Evolutionary conservation across 78 protist genomes (phyloP), one percentile per base, ranked within the genome.

Genomic region (Dictyostelium purpureum): DNA sequence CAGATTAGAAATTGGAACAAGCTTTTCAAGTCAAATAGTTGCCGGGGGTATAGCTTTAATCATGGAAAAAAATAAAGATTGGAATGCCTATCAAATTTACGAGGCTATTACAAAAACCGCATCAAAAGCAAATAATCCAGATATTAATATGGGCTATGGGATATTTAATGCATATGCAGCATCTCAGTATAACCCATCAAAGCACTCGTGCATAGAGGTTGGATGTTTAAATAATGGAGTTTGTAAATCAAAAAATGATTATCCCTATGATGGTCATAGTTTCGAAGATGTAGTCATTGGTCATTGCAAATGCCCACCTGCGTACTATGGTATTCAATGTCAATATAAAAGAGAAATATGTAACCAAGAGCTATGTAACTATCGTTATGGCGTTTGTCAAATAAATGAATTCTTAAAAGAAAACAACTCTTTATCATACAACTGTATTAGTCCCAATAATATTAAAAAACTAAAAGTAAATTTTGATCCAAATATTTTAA

Each of bases 1-100:
- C 18, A 79, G 75, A 4, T 49, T n/a, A 16, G 59, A 70, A 57
- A 21, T 12, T 26, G 95, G 95, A 1, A 90, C 95, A 0, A 74
- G 87, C 21, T 90, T 90, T 26, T n/a, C 95, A 42, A 70, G 95
- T 56, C 95, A 89, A 2, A n/a, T 90, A 40, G 81, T 76, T 0
- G 82, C 90, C 21, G 88, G 89, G 0, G 78, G 61, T 16, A 49
- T 90, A 31, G 95, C 95, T 4, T 35, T 90, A 2, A 6, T 90
- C 5, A 59, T 90, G 63, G 77, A 77, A 77, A 63, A 57, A 3
- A 26, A 80, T 19, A 89, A 79, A 38, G 31, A 26, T n/a, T 88
- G 94, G 94, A 47, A 61, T 5, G 65, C 83, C 0, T 2, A 24
- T 3, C 83, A 76, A 76, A 70, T 88, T 18, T 71, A 88, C 45